phyloP scores from a whole-genome alignment of 139 green algal species.

The Nannochloris sp. region DNA sequence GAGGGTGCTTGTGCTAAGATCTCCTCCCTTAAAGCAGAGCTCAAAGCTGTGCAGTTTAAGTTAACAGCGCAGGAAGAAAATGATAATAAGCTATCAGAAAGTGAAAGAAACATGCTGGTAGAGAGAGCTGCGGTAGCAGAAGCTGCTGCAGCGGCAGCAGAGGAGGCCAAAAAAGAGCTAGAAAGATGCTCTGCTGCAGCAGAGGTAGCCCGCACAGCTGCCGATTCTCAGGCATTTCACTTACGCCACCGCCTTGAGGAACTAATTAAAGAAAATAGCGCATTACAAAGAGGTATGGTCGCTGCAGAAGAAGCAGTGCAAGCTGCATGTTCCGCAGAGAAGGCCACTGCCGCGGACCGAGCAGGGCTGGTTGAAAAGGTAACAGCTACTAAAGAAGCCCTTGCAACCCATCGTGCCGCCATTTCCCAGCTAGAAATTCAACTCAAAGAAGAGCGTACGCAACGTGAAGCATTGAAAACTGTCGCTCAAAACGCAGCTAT shows the following conservation, averaged over 20 bases:
- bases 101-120: not conserved
- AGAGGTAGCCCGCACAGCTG: no score
- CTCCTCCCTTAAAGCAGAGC: no score
- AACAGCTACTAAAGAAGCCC: not conserved
- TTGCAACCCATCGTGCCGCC: not conserved
- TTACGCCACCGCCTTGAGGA: no score
- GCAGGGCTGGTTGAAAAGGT: not conserved
- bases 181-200: not conserved
- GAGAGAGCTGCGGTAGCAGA: not conserved
- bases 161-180: not conserved
- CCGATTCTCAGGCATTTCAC: no score
- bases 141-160: not conserved
- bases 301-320: not conserved
- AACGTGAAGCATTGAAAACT: not conserved
- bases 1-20: no score
- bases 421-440: not conserved
- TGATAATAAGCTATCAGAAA: no score
- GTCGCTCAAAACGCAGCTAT: not conserved
- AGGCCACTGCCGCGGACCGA: no score
- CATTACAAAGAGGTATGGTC: not conserved
- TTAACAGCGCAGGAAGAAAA: not conserved
- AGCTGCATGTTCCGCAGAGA: no score
- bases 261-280: no score
- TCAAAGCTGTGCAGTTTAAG: no score
- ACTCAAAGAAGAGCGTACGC: not conserved